Base-by-base conservation (phyloP, 148 eudicot species). In the Dianthus caryophyllus region DNA sequence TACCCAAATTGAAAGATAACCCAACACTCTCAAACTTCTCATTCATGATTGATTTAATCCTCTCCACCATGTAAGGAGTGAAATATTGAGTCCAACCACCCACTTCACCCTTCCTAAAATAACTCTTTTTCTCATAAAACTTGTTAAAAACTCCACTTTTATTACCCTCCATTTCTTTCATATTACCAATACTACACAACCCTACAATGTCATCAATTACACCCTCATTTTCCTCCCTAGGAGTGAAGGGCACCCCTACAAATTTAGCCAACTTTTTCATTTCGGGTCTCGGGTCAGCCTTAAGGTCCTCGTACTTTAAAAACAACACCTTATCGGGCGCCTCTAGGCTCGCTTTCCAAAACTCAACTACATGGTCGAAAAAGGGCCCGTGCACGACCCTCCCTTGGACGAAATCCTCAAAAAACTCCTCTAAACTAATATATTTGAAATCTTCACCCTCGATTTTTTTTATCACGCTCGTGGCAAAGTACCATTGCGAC, bases 221-320 rank as follows among this genome's bases (percentile, higher is more conserved):
- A 2, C 76, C 76, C 31, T 46, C 43, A 0, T 15, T 55, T 58
- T 77, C 80, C 20, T 77, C 73, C 24, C 62, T 5, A 1, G 30
- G 1, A 18, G 73, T 51, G 20, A 72, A 72, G 3, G 76, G 76
- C 25, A 62, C 16, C 5, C 69, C 69, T 18, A 62, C 25, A 67
- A 77, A 77, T 9, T 72, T 46, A 5, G 69, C 76, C 30, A 72
- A 30, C 54, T 39, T 77, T 55, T 67, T 77, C 25, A 77, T 0
- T 11, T 67, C 36, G 0, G 9, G 17, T 18, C 1, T n/a, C 0
- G 39, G 54, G 21, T 72, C 65, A 0, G 67, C 73, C 11, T 77
- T 77, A 26, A 77, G 12, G 14, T 72, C 76, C 24, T 77, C 76
- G 20, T 77, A 77, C 57, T 67, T 77, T 0, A 77, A 41, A 27